These are phyloP conservation scores for Metarhizium anisopliae DNA, from an alignment of 2,329 filamentous ascomycete genomes.

Conservation along the genomic window DNA sequence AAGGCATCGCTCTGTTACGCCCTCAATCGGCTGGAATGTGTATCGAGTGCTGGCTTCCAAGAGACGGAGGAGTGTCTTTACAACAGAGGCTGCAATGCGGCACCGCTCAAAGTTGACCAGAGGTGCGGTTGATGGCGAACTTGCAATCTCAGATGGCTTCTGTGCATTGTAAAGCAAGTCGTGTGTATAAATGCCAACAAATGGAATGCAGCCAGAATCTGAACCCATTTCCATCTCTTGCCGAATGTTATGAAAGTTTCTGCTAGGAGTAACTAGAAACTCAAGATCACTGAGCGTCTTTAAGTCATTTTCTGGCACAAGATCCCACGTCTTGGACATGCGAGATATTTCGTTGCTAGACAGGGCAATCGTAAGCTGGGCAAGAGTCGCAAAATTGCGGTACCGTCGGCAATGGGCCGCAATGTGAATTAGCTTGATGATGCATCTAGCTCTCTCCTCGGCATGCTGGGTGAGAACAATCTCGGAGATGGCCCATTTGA, in stretches of 20 bases:
- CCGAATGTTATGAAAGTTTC: slow-evolving; percentile 69
- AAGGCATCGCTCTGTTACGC: slow-evolving; percentile 71
- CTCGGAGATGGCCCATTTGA: slow-evolving; percentile 79
- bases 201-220: slow-evolving; percentile 70
- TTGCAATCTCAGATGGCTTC: slow-evolving; percentile 64
- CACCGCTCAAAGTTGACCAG: slow-evolving; percentile 79
- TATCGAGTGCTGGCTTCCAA: slow-evolving; percentile 72
- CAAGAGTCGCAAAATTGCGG: slow-evolving; percentile 78
- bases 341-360: slow-evolving; percentile 64
- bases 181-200: slow-evolving; percentile 76
- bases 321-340: slow-evolving; percentile 60
- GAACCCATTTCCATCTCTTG: slow-evolving; percentile 67
- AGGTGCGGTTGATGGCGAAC: slow-evolving; percentile 55
- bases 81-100: slow-evolving; percentile 63
- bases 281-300: slow-evolving; percentile 61
- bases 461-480: slow-evolving; percentile 63
- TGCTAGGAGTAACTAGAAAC: slow-evolving; percentile 62
- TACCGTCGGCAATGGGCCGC: slow-evolving; percentile 65
- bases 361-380: slow-evolving; percentile 69
- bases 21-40: slow-evolving; percentile 63
- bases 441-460: slow-evolving; percentile 64
- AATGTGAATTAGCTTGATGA: slow-evolving; percentile 77
- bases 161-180: slow-evolving; percentile 77
- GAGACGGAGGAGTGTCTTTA: slow-evolving; percentile 72
- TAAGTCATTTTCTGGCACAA: slow-evolving; percentile 57